These are phyloP conservation scores for Alternaria gaisen DNA, from an alignment of 2,329 filamentous ascomycete genomes.

Conservation along the genomic window DNA sequence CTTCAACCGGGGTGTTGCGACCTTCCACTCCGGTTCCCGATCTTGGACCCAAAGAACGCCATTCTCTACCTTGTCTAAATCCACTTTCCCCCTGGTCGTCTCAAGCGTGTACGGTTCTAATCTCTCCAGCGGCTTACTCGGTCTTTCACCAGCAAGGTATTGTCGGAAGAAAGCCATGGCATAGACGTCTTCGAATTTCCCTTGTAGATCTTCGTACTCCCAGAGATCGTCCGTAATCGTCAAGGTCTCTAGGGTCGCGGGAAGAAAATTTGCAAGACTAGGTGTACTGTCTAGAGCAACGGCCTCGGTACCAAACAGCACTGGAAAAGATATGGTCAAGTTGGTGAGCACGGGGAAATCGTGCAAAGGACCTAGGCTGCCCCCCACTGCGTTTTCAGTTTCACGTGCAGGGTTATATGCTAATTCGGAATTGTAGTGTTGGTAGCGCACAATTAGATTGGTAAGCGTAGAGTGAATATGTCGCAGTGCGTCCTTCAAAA, in stretches of 20 bases:
- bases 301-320: background rate
- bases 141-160: background rate
- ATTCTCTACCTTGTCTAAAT: too few relatives aligned
- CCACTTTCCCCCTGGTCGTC: too few relatives aligned
- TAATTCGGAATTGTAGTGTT: too few relatives aligned
- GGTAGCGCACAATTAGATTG: too few relatives aligned
- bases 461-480: too few relatives aligned
- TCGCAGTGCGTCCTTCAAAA: background rate
- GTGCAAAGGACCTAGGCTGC: background rate
- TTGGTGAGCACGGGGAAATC: background rate
- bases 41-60: background rate
- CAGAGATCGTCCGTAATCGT: too few relatives aligned
- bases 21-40: slow-evolving; percentile 7
- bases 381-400: background rate
- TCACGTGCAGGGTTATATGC: background rate
- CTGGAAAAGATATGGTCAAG: background rate
- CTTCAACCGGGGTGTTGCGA: slow-evolving; percentile 9
- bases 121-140: background rate
- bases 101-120: too few relatives aligned
- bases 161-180: background rate
- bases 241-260: too few relatives aligned
- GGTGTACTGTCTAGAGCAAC: background rate
- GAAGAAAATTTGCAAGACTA: too few relatives aligned
- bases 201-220: too few relatives aligned
- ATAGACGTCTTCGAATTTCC: background rate